phyloP scores from a whole-genome alignment of 345 rosid genomes.

The Moricandia moricandioides region DNA sequence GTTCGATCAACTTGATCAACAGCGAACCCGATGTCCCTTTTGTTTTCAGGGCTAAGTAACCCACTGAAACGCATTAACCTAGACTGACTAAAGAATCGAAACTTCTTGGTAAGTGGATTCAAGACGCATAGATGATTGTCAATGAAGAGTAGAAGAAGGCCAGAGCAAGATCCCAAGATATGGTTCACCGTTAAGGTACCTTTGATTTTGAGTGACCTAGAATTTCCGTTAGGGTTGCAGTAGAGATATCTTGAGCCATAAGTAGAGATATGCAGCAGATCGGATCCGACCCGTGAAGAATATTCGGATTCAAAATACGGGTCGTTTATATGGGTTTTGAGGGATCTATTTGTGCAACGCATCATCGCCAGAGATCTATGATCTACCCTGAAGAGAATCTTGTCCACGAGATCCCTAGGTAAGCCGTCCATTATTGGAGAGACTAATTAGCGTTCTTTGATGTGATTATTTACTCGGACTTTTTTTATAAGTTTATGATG shows the following conservation, averaged over 20 bases:
- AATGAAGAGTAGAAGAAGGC: background rate
- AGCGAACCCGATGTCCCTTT: background rate
- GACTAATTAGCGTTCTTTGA: background rate
- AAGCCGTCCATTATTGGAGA: background rate
- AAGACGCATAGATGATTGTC: background rate
- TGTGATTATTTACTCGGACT: background rate
- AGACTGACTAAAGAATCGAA: background rate
- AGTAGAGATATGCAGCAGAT: background rate
- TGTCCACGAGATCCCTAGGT: background rate
- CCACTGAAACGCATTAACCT: background rate
- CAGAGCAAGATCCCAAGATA: conserved; percentile 3
- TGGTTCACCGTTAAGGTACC: background rate
- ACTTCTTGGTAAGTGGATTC: conserved; percentile 5
- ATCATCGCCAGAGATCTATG: background rate
- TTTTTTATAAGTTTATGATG: background rate
- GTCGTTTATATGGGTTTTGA: background rate
- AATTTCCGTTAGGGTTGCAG: background rate
- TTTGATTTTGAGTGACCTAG: background rate
- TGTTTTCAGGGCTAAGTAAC: too few relatives aligned
- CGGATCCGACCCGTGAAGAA: background rate
- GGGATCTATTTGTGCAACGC: background rate
- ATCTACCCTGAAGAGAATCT: conserved; percentile 6
- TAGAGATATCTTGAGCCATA: background rate
- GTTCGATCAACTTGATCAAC: conserved; percentile 12
- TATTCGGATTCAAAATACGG: background rate